A percentile compares a stretch with the other conserved stretches of the same genome.
Conservation (phyloP, 768 basidiomycete species). For the Tulasnella calospora region DNA sequence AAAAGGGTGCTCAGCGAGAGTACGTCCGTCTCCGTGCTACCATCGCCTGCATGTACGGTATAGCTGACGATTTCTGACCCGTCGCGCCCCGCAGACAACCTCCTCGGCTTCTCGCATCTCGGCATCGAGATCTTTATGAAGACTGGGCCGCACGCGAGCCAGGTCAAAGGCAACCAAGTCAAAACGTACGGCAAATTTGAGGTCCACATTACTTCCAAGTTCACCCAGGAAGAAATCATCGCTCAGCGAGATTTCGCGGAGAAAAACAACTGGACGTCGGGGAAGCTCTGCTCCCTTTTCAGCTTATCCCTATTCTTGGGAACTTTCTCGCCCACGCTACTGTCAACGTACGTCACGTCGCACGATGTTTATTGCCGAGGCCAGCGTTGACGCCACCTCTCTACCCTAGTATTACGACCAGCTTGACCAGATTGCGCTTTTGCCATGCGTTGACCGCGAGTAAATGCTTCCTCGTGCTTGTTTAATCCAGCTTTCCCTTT, state of each 20-base stretch:
- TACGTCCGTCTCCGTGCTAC: not conserved
- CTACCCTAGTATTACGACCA: conserved; percentile 18
- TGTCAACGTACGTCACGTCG: conserved; percentile 6
- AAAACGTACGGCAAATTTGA: not conserved
- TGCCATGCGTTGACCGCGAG: conserved; percentile 8
- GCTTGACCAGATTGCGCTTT: conserved; percentile 23
- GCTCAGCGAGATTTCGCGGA: not conserved
- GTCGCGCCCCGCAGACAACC: conserved; percentile 2
- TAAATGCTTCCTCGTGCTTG: not conserved
- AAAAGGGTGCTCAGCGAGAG: not conserved
- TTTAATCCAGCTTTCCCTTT: not conserved
- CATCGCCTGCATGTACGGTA: not conserved
- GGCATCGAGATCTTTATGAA: conserved; percentile 27
- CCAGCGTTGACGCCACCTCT: too few species aligned
- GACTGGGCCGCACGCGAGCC: conserved; percentile 6
- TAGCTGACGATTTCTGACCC: not conserved
- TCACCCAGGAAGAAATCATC: conserved; percentile 13
- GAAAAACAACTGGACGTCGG: not conserved
- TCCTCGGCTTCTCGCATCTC: conserved; percentile 26
- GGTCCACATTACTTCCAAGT: conserved; percentile 17
- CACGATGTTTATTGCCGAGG: not conserved
- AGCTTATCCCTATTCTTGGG: conserved; percentile 14
- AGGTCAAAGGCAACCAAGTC: conserved; percentile 4
- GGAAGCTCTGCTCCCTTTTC: not conserved
- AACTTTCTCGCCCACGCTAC: conserved; percentile 20